Percentiles rank a stretch among this genome's conserved stretches.
Conservation (phyloP, 495 filamentous ascomycete species). For the Talaromyces adpressus region DNA sequence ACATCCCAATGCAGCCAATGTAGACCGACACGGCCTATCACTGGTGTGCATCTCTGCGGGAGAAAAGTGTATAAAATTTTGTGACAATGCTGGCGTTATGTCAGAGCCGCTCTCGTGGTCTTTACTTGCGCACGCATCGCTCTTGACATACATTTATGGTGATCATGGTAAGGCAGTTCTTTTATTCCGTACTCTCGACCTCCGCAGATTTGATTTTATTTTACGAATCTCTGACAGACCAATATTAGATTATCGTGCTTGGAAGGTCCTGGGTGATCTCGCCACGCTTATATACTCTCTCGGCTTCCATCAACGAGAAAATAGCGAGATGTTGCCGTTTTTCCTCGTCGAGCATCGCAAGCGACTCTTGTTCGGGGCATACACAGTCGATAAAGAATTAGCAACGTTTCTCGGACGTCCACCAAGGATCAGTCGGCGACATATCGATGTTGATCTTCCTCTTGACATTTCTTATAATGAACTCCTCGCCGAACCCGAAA, state of each 20-base stretch:
- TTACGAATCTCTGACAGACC: background rate
- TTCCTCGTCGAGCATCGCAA: conserved; percentile 33
- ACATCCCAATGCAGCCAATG: background rate
- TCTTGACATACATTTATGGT: conserved; percentile 19
- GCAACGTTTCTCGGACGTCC: conserved; percentile 41
- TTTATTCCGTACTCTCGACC: conserved; percentile 17
- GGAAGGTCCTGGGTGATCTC: conserved; percentile 12
- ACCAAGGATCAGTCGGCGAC: conserved; percentile 34
- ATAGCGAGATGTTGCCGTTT: conserved; percentile 20
- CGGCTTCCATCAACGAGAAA: conserved; percentile 37
- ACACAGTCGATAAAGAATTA: conserved; percentile 31
- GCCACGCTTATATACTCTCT: conserved; percentile 22
- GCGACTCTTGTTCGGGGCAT: conserved; percentile 34
- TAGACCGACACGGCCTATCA: conserved; percentile 11
- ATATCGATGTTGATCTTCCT: conserved; percentile 38
- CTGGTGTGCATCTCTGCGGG: conserved; percentile 13
- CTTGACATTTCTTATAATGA: conserved; percentile 38
- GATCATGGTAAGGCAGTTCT: conserved; percentile 14
- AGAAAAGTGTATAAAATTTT: conserved; percentile 25
- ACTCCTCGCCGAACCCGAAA: conserved; percentile 30
- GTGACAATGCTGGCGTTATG: conserved; percentile 18
- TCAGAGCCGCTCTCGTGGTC: conserved; percentile 21
- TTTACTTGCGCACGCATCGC: conserved; percentile 15
- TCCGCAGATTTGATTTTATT: conserved; percentile 24
- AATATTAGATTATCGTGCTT: conserved; percentile 11